Base-by-base conservation (phyloP, 768 basidiomycete genomes). In the Neoboletus brunneissimus region DNA sequence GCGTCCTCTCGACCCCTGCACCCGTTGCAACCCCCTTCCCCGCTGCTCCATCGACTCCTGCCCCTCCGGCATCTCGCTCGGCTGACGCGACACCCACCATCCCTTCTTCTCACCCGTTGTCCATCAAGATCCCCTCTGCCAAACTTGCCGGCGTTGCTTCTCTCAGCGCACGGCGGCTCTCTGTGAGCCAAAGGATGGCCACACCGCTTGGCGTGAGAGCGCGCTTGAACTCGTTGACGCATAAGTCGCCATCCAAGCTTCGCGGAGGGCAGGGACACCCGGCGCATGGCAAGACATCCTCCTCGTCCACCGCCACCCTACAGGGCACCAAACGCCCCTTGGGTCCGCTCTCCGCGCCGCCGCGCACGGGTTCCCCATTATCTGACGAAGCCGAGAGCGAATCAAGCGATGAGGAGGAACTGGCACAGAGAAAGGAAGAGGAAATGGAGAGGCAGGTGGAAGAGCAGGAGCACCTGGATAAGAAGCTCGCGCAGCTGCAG, bases 281-380 rank as follows among this genome's bases (percentile, higher is more conserved):
- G 32, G 46, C 23, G 5, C 64, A 64, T 8, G 64, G 77, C 68
- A 87, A 84, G 71, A 76, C 79, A 9, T 77, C 77, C 8, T 88
- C 86, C 0, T 89, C 88, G 0, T 90, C 90, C 20, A 86, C 82
- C 3, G 64, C 88, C n/a, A 90, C 88, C 3, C 72, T 91, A 0
- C 88, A 87, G 64, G 80, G 74, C 15, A 68, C 76, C 29, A 63
- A 72, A 18, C 73, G 73, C 37, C 55, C 67, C 27, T 52, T 56
- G 16, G 59, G 55, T n/a, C 62, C 62, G 7, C 44, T 63, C n/a
- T 54, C 60, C 9, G 55, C 37, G 4, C 74, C 74, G 11, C 66
- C 78, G 11, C 77, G 76, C 12, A 75, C 77, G 1, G 66, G 77
- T 16, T 80, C 85, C 0, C 81, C 84, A 10, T 73, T 79, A 3